Conservation (phyloP, 305 asterid species). For the Euphrasia arctica region DNA sequence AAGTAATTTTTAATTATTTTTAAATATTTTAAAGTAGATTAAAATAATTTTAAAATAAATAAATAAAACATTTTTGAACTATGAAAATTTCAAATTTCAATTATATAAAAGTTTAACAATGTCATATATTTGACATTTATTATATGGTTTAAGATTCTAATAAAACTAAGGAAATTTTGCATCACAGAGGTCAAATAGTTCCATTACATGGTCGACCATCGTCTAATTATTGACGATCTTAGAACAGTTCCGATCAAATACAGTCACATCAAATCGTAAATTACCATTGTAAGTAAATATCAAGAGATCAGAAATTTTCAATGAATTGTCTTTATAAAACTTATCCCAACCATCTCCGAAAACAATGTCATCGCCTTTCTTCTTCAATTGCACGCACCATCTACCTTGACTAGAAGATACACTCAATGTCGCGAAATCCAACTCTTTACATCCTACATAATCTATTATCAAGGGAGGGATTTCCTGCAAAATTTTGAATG, state of each 20-base stretch:
- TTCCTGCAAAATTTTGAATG: conserved; percentile 8
- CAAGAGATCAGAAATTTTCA: conserved; percentile 23
- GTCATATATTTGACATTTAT: no score
- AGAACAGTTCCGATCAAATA: conserved; percentile 15
- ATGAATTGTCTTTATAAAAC: conserved; percentile 23
- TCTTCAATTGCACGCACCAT: conserved; percentile 20
- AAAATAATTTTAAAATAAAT: no score
- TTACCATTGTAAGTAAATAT: conserved; percentile 24
- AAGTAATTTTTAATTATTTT: no score
- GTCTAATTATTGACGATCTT: conserved; percentile 1
- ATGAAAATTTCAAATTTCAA: no score
- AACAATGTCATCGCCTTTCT: conserved; percentile 8
- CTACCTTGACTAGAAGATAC: not conserved
- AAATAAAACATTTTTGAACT: no score
- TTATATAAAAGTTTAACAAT: no score
- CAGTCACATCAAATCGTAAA: conserved; percentile 20
- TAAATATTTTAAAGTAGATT: no score
- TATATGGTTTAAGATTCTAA: not conserved
- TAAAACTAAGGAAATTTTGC: not conserved
- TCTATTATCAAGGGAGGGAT: conserved; percentile 22
- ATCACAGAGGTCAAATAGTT: not conserved
- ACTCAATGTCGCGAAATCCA: conserved; percentile 8
- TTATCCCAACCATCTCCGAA: conserved; percentile 26
- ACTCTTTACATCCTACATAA: conserved; percentile 8
- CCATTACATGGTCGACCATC: not conserved